These are phyloP conservation scores for Parasarocladium wereldwijsianum DNA, from an alignment of 2,329 filamentous ascomycete genomes.

Conservation along the genomic window DNA sequence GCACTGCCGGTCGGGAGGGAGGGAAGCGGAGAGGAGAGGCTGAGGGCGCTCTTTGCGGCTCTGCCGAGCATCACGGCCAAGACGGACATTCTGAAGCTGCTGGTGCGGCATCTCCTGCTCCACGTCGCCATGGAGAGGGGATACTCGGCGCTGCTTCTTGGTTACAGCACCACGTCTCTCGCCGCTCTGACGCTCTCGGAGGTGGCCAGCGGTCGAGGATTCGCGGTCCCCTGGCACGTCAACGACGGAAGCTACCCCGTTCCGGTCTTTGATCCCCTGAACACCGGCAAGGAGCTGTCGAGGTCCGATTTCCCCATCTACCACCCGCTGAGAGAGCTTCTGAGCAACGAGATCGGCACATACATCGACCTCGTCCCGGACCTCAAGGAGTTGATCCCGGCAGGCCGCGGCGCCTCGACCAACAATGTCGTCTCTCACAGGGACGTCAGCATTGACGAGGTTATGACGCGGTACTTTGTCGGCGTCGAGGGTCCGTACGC, in stretches of 20 bases:
- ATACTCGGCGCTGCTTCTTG: slow-evolving; percentile 64
- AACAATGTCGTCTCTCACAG: slow-evolving; percentile 45
- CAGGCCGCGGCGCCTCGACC: slow-evolving; percentile 14
- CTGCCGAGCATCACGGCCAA: slow-evolving; percentile 63
- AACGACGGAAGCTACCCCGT: slow-evolving; percentile 49
- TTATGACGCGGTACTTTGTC: slow-evolving; percentile 80
- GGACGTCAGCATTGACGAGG: slow-evolving; percentile 76
- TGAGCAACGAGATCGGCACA: slow-evolving; percentile 61
- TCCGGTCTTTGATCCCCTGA: slow-evolving; percentile 14
- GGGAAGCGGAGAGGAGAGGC: slow-evolving; percentile 20
- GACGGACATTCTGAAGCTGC: slow-evolving; percentile 55
- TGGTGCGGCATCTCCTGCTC: slow-evolving; percentile 59
- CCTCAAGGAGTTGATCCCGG: slow-evolving; percentile 32
- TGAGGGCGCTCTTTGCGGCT: slow-evolving; percentile 40
- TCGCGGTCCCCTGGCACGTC: slow-evolving; percentile 66
- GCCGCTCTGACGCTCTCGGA: slow-evolving; percentile 76
- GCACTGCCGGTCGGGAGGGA: slow-evolving; percentile 18
- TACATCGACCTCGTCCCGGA: slow-evolving; percentile 46
- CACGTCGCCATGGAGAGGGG: slow-evolving; percentile 40
- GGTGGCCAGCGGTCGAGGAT: slow-evolving; percentile 82
- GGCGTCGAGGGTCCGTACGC: slow-evolving; percentile 71
- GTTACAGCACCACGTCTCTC: slow-evolving; percentile 74
- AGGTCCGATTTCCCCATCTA: slow-evolving; percentile 34
- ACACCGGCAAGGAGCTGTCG: slow-evolving; percentile 8
- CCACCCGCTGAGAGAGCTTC: slow-evolving; percentile 73